Percentiles rank a stretch among this genome's conserved stretches.
Evolutionary conservation across 2,329 filamentous ascomycete genomes (phyloP).

Genomic region (Aspergillus japonicus): DNA sequence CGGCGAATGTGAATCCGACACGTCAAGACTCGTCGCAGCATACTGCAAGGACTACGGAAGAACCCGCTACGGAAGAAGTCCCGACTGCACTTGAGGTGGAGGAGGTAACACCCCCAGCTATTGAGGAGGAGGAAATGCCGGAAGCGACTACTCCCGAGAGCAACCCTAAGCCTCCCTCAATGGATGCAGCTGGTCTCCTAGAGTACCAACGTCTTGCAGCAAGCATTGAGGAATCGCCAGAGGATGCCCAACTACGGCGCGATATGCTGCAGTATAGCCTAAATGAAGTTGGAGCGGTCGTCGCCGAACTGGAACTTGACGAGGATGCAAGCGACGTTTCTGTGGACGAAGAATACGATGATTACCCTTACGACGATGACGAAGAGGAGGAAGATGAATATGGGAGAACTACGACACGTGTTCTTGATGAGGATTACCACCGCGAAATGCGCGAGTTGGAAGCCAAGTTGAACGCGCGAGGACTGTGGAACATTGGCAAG

Average conservation of each 20-base stretch:
- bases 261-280: conserved; percentile 91
- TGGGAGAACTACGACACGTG: conserved; percentile 67
- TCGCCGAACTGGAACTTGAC: conserved; percentile 85
- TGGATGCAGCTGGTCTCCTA: conserved; percentile 17
- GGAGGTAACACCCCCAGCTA: background rate
- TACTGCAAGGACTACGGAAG: background rate
- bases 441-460: conserved; percentile 84
- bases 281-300: conserved; percentile 84
- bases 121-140: background rate
- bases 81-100: background rate
- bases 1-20: conserved; percentile 12
- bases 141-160: conserved; percentile 1
- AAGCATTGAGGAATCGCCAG: conserved; percentile 71
- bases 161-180: conserved; percentile 17
- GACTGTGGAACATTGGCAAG: conserved; percentile 59
- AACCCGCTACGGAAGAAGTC: background rate
- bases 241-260: conserved; percentile 75
- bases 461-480: conserved; percentile 63
- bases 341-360: conserved; percentile 55
- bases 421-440: conserved; percentile 72
- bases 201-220: conserved; percentile 52
- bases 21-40: conserved; percentile 17
- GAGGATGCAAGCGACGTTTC: conserved; percentile 56
- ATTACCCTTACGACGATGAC: conserved; percentile 50
- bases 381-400: conserved; percentile 71